A percentile compares a stretch with the other conserved stretches of the same genome.
phyloP scores from a whole-genome alignment of 805 yeast genomes.

The Metschnikowia amazonensis region DNA sequence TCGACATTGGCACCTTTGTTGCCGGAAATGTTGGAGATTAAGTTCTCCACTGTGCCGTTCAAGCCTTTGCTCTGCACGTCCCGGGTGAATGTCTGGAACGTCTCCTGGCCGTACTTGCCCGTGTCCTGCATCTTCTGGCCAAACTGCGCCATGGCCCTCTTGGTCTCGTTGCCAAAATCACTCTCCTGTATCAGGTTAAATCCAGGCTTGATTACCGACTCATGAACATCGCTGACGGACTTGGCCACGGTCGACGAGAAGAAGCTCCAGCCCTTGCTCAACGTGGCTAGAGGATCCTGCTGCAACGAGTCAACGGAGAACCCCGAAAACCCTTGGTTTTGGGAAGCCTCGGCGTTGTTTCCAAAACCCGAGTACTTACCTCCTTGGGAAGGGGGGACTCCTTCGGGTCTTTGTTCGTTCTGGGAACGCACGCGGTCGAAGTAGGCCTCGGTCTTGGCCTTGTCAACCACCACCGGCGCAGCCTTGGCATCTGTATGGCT shows the following conservation, averaged over 20 bases:
- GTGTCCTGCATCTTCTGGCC: slow-evolving; percentile 93
- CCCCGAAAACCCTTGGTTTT: slow-evolving; percentile 30
- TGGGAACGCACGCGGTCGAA: slow-evolving; percentile 74
- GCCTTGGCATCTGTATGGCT: slow-evolving; percentile 22
- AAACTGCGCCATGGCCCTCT: slow-evolving; percentile 92
- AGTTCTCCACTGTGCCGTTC: slow-evolving; percentile 32
- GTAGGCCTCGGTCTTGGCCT: slow-evolving; percentile 71
- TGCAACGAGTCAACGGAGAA: slow-evolving; percentile 69
- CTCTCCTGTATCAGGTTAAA: slow-evolving; percentile 71
- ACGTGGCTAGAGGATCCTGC: slow-evolving; percentile 84
- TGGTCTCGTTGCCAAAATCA: slow-evolving; percentile 78
- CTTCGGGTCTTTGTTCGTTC: slow-evolving; percentile 69
- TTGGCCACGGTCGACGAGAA: slow-evolving; percentile 82
- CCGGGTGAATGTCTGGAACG: slow-evolving; percentile 54
- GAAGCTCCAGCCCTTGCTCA: slow-evolving; percentile 90
- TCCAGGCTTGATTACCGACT: slow-evolving; percentile 87
- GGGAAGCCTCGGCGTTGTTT: slow-evolving; percentile 57
- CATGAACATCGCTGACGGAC: slow-evolving; percentile 81
- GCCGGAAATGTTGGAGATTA: slow-evolving; percentile 54
- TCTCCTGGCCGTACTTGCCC: slow-evolving; percentile 68
- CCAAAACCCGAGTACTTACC: slow-evolving; percentile 94
- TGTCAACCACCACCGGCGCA: slow-evolving; percentile 30
- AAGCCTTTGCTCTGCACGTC: slow-evolving; percentile 39
- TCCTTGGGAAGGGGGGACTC: slow-evolving; percentile 89
- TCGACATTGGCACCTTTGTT: slow-evolving; percentile 36